A percentile compares a stretch with the other conserved stretches of the same genome.
phyloP scores from a whole-genome alignment of 495 filamentous ascomycete genomes.

The Tuber borchii region DNA sequence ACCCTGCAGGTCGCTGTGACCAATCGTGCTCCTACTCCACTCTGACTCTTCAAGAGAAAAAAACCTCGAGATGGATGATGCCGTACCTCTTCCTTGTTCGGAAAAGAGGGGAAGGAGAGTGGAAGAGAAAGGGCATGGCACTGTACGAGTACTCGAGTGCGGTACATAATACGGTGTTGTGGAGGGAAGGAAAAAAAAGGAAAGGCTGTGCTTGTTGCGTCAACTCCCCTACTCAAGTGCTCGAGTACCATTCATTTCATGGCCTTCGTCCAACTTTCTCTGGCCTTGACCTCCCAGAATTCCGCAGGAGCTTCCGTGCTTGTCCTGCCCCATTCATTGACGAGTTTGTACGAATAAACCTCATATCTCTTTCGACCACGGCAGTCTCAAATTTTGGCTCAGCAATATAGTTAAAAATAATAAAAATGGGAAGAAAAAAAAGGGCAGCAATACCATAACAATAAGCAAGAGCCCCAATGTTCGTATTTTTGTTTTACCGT shows the following conservation, averaged over 20 bases:
- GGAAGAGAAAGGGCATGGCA: constrained; percentile 27
- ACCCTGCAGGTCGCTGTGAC: constrained; percentile 20
- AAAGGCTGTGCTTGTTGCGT: not conserved
- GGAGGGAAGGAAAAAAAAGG: not conserved
- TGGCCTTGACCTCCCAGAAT: not conserved
- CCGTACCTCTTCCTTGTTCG: constrained; percentile 26
- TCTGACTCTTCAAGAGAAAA: constrained; percentile 27
- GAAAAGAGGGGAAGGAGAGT: constrained; percentile 16
- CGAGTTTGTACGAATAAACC: not conserved
- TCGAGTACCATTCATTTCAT: not conserved
- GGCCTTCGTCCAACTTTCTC: not conserved
- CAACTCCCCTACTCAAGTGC: not conserved
- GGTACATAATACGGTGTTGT: not conserved
- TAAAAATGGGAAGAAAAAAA: not conserved
- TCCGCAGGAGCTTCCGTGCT: not conserved
- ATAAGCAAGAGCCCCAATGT: not conserved
- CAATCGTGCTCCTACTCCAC: constrained; percentile 25
- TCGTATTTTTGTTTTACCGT: not conserved
- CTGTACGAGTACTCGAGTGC: constrained; percentile 16
- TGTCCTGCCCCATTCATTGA: not conserved
- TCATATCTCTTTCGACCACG: not conserved
- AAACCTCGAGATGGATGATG: constrained; percentile 24
- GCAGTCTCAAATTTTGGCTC: not conserved
- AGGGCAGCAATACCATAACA: not conserved
- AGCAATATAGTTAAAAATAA: not conserved